phyloP scores from a whole-genome alignment of 805 yeast genomes.

The Blastobotrys chiropterorum region DNA sequence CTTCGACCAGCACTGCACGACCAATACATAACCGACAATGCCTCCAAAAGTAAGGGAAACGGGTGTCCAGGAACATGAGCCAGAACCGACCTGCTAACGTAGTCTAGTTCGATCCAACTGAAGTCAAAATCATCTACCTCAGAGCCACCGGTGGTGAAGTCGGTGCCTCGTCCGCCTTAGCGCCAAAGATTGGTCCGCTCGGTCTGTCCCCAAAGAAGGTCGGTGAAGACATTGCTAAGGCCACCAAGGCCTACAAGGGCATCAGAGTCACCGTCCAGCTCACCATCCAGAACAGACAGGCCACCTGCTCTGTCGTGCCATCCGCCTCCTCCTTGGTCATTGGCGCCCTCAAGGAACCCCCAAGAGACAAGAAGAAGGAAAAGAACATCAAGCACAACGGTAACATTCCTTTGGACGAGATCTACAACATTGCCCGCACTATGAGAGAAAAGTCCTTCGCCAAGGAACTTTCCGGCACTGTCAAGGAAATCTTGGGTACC shows the following conservation, averaged over 20 bases:
- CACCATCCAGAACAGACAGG: constrained; percentile 99
- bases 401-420: constrained; percentile 95
- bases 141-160: constrained; percentile 99
- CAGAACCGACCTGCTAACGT: constrained; percentile 1
- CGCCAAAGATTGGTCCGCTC: constrained; percentile 99
- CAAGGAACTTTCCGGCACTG: constrained; percentile 91
- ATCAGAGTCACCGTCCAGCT: constrained; percentile 98
- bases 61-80: background rate
- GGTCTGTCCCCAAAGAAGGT: constrained; percentile 99
- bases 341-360: constrained; percentile 99
- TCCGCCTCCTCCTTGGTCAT: constrained; percentile 98
- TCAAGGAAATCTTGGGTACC: constrained; percentile 99
- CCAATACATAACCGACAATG: constrained; percentile 15
- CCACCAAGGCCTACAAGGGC: constrained; percentile 98
- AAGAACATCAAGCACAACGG: constrained; percentile 99
- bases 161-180: constrained; percentile 99
- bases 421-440: constrained; percentile 93
- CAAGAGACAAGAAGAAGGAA: constrained; percentile 99
- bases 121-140: constrained; percentile 96
- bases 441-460: constrained; percentile 98
- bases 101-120: constrained; percentile 95
- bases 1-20: background rate
- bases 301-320: constrained; percentile 97
- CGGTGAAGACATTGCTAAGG: constrained; percentile 99
- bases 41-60: constrained; percentile 23